These are phyloP conservation scores for Orbilia brochopaga DNA, from an alignment of 2,329 filamentous ascomycete species.

Conservation along the genomic window DNA sequence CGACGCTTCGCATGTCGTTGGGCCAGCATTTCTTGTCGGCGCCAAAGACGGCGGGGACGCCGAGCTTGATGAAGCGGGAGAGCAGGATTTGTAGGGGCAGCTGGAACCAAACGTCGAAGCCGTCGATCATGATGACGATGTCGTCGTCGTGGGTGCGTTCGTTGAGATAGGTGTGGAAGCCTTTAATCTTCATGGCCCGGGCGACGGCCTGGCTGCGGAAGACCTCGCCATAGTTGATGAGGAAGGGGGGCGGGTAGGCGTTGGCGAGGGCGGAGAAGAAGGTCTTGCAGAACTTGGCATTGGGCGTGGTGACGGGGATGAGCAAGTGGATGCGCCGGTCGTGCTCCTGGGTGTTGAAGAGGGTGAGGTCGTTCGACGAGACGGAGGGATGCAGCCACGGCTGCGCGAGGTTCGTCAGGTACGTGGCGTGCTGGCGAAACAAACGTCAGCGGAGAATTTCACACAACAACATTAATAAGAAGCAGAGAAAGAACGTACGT, in stretches of 20 bases:
- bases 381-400: slow-evolving; percentile 41
- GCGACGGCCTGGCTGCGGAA: slow-evolving; percentile 39
- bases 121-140: slow-evolving; percentile 69
- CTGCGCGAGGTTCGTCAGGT: slow-evolving; percentile 25
- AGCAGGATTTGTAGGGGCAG: slow-evolving; percentile 69
- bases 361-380: slow-evolving; percentile 41
- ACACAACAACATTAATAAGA: neutral
- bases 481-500: slow-evolving; percentile 8
- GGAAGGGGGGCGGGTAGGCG: slow-evolving; percentile 43
- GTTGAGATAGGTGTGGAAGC: slow-evolving; percentile 44
- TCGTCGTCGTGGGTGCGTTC: slow-evolving; percentile 58
- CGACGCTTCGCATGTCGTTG: slow-evolving; percentile 56
- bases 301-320: slow-evolving; percentile 42
- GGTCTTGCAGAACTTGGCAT: slow-evolving; percentile 46
- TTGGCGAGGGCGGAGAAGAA: slow-evolving; percentile 48
- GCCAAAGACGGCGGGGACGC: slow-evolving; percentile 61
- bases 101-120: slow-evolving; percentile 70
- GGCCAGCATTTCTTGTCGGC: slow-evolving; percentile 62
- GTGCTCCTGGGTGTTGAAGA: slow-evolving; percentile 45
- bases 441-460: neutral
- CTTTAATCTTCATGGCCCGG: slow-evolving; percentile 46
- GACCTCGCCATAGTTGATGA: slow-evolving; percentile 47
- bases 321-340: slow-evolving; percentile 43
- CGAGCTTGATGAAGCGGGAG: slow-evolving; percentile 66
- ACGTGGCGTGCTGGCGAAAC: slow-evolving; percentile 16